phyloP scores from a whole-genome alignment of 2,329 filamentous ascomycete genomes.

The Epicoccum sorghinum region DNA sequence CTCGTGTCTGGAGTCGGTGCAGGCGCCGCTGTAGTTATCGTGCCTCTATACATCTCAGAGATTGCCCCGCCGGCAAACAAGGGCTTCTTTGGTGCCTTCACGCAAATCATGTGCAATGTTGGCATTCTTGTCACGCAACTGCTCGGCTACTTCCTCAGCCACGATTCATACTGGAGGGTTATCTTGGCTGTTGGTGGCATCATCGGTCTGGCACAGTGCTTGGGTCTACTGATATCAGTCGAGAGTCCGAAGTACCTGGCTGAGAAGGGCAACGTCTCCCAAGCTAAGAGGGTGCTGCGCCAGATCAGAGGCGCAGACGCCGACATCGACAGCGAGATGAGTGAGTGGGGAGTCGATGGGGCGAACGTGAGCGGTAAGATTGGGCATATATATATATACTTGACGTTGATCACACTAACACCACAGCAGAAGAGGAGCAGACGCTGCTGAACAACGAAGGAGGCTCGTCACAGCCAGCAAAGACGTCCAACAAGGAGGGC shows the following conservation, averaged over 20 bases:
- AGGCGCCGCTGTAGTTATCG: conserved; percentile 88
- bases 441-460: conserved; percentile 63
- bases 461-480: conserved; percentile 30
- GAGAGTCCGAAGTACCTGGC: conserved; percentile 91
- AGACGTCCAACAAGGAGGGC: conserved; percentile 40
- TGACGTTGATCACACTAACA: conserved; percentile 19
- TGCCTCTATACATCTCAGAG: conserved; percentile 93
- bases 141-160: conserved; percentile 85
- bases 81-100: conserved; percentile 82
- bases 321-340: conserved; percentile 76
- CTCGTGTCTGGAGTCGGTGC: conserved; percentile 83
- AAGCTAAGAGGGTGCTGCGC: conserved; percentile 72
- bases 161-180: conserved; percentile 78
- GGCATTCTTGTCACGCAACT: conserved; percentile 85
- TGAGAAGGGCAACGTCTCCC: conserved; percentile 63
- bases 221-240: conserved; percentile 72
- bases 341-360: conserved; percentile 51
- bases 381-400: fast-evolving
- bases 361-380: conserved; percentile 38
- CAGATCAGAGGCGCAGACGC: conserved; percentile 73
- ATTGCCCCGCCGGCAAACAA: conserved; percentile 73
- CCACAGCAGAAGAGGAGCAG: conserved; percentile 67
- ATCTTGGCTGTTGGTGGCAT: conserved; percentile 76
- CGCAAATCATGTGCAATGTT: conserved; percentile 91
- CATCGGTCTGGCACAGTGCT: conserved; percentile 69